Base-by-base conservation (phyloP, 176 grass and related monocot genomes). In the Thalia dealbata region DNA sequence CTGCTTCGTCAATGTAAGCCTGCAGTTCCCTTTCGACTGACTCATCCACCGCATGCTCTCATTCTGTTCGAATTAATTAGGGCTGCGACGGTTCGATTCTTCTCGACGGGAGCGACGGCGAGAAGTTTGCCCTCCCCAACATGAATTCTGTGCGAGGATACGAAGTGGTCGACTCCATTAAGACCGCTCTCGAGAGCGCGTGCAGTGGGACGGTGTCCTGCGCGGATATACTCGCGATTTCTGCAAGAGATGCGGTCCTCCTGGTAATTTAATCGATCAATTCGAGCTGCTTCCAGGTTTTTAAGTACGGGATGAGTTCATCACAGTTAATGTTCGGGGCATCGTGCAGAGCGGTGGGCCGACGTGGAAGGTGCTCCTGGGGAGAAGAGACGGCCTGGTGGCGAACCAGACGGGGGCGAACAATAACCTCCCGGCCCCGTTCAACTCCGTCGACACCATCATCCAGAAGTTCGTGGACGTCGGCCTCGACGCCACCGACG, bases 351-450 rank as follows among this genome's bases (percentile, higher is more conserved):
- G 73, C 23, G 73, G 73, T 13, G 73, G 73, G 6, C 73, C 73
- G 10, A 0, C 21, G 11, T 75, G 73, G 73, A 44, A 21, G 11
- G 73, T 75, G 7, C 73, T 63, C 22, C 26, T 75, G 0, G 73
- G 73, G n/a, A 26, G 73, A 63, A 75, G 73, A 75, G 73, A 75
- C 27, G 73, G 73, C 21, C 46, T 62, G 14, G 55, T 27, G 18
- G 56, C 73, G 13, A 96, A 96, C 27, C 88, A 91, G 73, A 79
- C 86, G 28, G 88, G 88, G 11, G 91, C 88, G 0, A 81, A 81
- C 79, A 83, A 15, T 14, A 83, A 83, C 75, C 86, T 96, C 35
- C 86, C 92, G 9, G 26, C 61, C 23, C 88, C 92, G 2, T 74
- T 61, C 12, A 50, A 89, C 5, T 0, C 81, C 46, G 88, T 91